A percentile compares a stretch with the other conserved stretches of the same genome.
These are phyloP conservation scores for Rhynchosporium graminicola DNA, from an alignment of 2,329 filamentous ascomycete genomes.

Conservation along the genomic window DNA sequence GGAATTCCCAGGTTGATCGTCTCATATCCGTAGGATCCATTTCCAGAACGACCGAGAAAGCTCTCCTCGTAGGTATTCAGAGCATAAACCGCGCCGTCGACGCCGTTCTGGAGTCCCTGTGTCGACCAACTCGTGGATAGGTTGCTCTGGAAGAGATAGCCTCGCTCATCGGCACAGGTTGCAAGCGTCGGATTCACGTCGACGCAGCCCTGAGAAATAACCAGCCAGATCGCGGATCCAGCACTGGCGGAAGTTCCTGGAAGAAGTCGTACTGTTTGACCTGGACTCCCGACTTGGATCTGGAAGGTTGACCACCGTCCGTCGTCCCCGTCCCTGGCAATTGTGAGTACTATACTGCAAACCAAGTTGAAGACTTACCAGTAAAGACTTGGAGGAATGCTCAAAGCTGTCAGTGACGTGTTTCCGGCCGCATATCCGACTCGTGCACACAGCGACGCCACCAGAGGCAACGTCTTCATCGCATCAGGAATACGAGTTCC, in stretches of 20 bases:
- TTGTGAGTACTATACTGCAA: not conserved
- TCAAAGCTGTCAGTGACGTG: constrained; percentile 1
- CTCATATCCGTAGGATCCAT: constrained; percentile 32
- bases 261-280: constrained; percentile 53
- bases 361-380: not conserved
- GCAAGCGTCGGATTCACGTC: constrained; percentile 40
- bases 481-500: not conserved
- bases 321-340: constrained; percentile 54
- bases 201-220: constrained; percentile 56
- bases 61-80: constrained; percentile 10
- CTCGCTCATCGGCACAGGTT: constrained; percentile 56
- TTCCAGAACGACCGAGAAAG: constrained; percentile 24
- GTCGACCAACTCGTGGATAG: constrained; percentile 49
- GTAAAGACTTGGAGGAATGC: constrained; percentile 12
- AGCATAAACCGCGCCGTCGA: not conserved
- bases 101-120: constrained; percentile 11
- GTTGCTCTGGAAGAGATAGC: constrained; percentile 56
- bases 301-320: constrained; percentile 71
- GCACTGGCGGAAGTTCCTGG: constrained; percentile 56
- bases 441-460: not conserved
- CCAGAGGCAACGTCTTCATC: constrained; percentile 2
- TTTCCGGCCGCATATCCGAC: not conserved
- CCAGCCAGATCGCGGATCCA: constrained; percentile 68
- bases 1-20: constrained; percentile 28
- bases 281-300: constrained; percentile 56